Base-by-base conservation (phyloP, 345 rosid species). In the Ailanthus altissimus region DNA sequence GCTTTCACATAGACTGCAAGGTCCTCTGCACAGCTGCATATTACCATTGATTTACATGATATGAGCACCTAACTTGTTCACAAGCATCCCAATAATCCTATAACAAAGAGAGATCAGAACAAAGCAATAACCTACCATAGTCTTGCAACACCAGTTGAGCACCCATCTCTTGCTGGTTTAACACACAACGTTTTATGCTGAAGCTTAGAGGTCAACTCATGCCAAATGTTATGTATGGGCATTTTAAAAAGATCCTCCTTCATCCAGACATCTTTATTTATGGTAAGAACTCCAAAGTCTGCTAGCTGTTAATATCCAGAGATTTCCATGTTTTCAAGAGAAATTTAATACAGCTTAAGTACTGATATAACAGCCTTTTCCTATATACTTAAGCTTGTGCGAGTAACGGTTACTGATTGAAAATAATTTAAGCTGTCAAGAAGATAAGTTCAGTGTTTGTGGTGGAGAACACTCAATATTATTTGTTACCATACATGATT, bases 111-210 rank as follows among this genome's bases (percentile, higher is more conserved):
- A 40, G 25, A 60, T 21, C 32, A 58, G 53, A 32, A 46, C 66
- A 50, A 79, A 58, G 77, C 54, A 56, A 67, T 66, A 76, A 75
- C 72, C 82, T 79, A 95, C 99, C 97, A 87, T 76, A 95, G 81
- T 89, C 98, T 89, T 74, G 99, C 98, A 72, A 95, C 99, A 75
- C 99, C 99, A 70, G 97, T 93, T 62, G 99, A 95, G 85, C 99
- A 95, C 59, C 99, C 99, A 85, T 95, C 98, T 81, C 90, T 90
- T 62, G 98, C 94, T 21, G 99, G 99, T 83, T 95, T 95, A 59
- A 95, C 86, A 78, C 99, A 95, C 74, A 95, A 65, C 51, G 97
- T 91, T 79, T 83, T 87, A 83, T 94, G 88, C 73, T 79, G 90
- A 80, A 95, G 89, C 91, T 84, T 87, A 77, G 89, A 83, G 60